These are phyloP conservation scores for Coriolopsis trogii DNA, from an alignment of 1,284 basidiomycete species.

Conservation along the genomic window DNA sequence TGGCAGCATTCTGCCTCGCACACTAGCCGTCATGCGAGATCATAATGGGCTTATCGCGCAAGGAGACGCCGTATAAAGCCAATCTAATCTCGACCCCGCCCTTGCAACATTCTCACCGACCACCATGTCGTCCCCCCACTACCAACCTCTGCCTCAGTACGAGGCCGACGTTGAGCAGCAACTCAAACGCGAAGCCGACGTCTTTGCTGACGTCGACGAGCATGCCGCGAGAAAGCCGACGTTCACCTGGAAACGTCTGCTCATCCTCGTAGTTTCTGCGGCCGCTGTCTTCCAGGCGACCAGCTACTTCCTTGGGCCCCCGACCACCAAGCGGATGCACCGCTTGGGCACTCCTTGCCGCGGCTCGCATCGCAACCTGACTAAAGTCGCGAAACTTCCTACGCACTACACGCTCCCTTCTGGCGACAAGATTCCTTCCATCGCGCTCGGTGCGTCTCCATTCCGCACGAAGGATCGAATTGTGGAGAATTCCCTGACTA, in stretches of 20 bases:
- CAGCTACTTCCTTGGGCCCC: slow-evolving; percentile 5
- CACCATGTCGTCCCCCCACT: slow-evolving; percentile 13
- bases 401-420: slow-evolving; percentile 58
- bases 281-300: slow-evolving; percentile 29
- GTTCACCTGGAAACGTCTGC: slow-evolving; percentile 20
- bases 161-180: slow-evolving; percentile 12
- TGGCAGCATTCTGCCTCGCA: too few species aligned
- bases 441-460: slow-evolving; percentile 56
- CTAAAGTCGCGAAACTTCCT: slow-evolving; percentile 47
- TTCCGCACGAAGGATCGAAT: not conserved
- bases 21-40: too few species aligned
- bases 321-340: not conserved
- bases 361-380: slow-evolving; percentile 26
- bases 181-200: not conserved
- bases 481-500: slow-evolving; percentile 5
- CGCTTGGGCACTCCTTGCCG: slow-evolving; percentile 16
- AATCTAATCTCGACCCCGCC: not conserved
- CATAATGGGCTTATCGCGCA: too few species aligned
- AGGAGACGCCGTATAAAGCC: not conserved
- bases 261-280: slow-evolving; percentile 26
- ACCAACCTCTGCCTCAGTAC: slow-evolving; percentile 15
- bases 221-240: not conserved
- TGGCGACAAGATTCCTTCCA: slow-evolving; percentile 62
- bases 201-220: not conserved
- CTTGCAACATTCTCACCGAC: not conserved